Evolutionary conservation across 2,329 filamentous ascomycete genomes (phyloP).

Genomic region (Fusarium sp.): DNA sequence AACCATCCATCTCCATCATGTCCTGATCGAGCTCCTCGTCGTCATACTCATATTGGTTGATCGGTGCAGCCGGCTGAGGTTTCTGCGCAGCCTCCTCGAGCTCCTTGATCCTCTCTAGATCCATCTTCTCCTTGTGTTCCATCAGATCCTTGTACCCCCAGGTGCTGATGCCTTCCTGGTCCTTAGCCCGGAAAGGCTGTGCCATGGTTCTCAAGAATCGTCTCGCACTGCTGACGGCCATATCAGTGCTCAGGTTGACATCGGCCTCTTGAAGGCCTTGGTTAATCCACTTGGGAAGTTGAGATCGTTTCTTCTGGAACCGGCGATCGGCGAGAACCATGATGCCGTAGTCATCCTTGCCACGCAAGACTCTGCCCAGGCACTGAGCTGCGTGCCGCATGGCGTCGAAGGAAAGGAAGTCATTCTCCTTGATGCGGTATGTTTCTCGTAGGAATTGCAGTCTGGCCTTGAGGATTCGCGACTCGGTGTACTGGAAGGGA

Average conservation of each 20-base stretch:
- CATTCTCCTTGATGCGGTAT: constrained; percentile 95
- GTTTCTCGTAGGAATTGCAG: constrained; percentile 97
- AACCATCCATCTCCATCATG: constrained; percentile 65
- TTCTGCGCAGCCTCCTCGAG: constrained; percentile 60
- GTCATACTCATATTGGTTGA: constrained; percentile 64
- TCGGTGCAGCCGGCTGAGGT: constrained; percentile 28
- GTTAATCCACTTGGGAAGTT: constrained; percentile 97
- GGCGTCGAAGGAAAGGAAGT: constrained; percentile 97
- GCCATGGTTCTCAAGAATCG: constrained; percentile 93
- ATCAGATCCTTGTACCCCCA: constrained; percentile 88
- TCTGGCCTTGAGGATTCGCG: constrained; percentile 93
- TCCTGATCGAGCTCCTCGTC: constrained; percentile 66
- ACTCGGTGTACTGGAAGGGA: constrained; percentile 99
- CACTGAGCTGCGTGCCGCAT: constrained; percentile 99
- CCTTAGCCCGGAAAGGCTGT: constrained; percentile 83
- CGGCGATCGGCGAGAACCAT: constrained; percentile 97
- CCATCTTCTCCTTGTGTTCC: constrained; percentile 80
- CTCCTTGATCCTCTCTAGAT: constrained; percentile 75
- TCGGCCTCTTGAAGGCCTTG: constrained; percentile 88
- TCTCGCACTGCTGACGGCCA: constrained; percentile 90
- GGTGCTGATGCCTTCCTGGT: constrained; percentile 93
- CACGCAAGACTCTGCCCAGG: constrained; percentile 90
- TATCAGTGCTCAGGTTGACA: constrained; percentile 92
- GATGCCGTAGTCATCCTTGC: constrained; percentile 99
- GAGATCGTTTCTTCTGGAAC: constrained; percentile 90